Evolutionary conservation across 2,329 filamentous ascomycete species (phyloP).

Genomic region (Hymenoscyphus linearis): DNA sequence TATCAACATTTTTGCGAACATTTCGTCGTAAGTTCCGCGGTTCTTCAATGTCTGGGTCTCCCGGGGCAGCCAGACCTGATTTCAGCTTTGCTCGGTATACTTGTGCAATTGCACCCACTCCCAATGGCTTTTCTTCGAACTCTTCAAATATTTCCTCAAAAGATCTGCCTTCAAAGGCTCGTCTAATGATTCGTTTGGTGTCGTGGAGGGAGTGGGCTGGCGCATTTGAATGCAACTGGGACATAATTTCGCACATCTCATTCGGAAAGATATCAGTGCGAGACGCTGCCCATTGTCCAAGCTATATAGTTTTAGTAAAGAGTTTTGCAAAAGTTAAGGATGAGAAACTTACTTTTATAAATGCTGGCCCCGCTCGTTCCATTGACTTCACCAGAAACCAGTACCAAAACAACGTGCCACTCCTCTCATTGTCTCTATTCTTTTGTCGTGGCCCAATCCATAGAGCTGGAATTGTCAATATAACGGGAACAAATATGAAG

Average conservation of each 20-base stretch:
- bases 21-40: slow-evolving; percentile 58
- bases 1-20: slow-evolving; percentile 76
- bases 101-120: slow-evolving; percentile 93
- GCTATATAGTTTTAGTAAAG: slow-evolving; percentile 41
- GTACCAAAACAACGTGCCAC: slow-evolving; percentile 93
- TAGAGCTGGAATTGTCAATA: slow-evolving; percentile 70
- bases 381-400: slow-evolving; percentile 78
- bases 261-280: slow-evolving; percentile 92
- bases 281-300: slow-evolving; percentile 97
- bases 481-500: slow-evolving; percentile 85
- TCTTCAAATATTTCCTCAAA: slow-evolving; percentile 96
- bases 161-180: slow-evolving; percentile 70
- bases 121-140: slow-evolving; percentile 82
- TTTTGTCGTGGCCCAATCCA: slow-evolving; percentile 67
- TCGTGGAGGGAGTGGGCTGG: slow-evolving; percentile 80
- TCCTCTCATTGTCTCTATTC: slow-evolving; percentile 66
- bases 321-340: neutral
- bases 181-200: slow-evolving; percentile 73
- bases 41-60: slow-evolving; percentile 49
- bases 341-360: slow-evolving; percentile 73
- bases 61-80: slow-evolving; percentile 63
- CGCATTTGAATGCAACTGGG: slow-evolving; percentile 87
- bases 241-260: slow-evolving; percentile 90
- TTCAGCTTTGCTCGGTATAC: slow-evolving; percentile 95
- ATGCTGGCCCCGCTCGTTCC: slow-evolving; percentile 90